Base-by-base conservation (phyloP, 1,139 yeast genomes). In the Hyphopichia khmerensis region DNA sequence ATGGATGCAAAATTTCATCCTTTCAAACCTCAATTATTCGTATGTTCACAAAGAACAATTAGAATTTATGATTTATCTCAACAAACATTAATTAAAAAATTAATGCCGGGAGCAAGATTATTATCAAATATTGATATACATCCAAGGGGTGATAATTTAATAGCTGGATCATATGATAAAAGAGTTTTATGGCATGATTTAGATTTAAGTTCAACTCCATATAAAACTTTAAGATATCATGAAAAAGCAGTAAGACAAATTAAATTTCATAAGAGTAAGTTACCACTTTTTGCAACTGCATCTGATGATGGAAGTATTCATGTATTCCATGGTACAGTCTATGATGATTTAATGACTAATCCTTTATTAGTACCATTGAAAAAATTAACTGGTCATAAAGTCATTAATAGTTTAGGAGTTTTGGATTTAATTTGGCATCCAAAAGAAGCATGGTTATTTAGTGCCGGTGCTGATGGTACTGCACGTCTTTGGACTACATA, bases 1-100 rank as follows among this genome's bases (percentile, higher is more conserved):
- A 90, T 90, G 84, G 96, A 89, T 62, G 97, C 96, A 49, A 87
- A 86, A 65, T 93, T 93, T 80, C 99, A 93, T 67, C 99, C 99
- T 21, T 84, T 88, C 69, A 84, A 88, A 59, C 99, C 99, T 16
- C 95, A 89, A 60, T 75, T 93, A 49, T 87, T 88, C 59, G 98
- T 95, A 39, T 93, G 95, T 52, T 87, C 96, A 9, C 99, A 93
- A 69, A 79, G 98, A 59, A 88, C 90, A 54, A 78, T 93, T 53
- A 83, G 96, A 56, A 80, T 93, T 44, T 93, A 93, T 65, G 96
- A 93, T 64, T 77, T 93, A 59, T 80, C 95, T 26, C 89, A 85
- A 55, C 99, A 93, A 70, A 80, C 79, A 21, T 68, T 93, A 52
- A 75, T 86, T 47, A 89, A 89, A 74, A 88, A 90, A 59, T 73